These are phyloP conservation scores for Xylaria bambusicola DNA, from an alignment of 495 filamentous ascomycete genomes.

Conservation along the genomic window DNA sequence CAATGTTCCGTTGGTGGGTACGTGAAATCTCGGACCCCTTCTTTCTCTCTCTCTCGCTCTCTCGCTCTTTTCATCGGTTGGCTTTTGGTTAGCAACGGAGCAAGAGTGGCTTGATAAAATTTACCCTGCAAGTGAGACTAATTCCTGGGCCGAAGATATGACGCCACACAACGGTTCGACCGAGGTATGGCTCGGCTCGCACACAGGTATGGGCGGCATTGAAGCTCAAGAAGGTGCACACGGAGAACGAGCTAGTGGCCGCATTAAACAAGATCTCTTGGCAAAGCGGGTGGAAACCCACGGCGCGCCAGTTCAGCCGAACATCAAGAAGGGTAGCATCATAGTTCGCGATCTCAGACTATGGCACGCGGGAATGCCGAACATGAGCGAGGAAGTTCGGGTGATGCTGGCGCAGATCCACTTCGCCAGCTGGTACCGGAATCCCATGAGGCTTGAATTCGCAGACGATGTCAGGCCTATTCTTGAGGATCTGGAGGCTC, in stretches of 20 bases:
- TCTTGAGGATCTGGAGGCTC: constrained; percentile 33
- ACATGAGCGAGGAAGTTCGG: constrained; percentile 46
- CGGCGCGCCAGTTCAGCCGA: constrained; percentile 49
- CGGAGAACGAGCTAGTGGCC: constrained; percentile 50
- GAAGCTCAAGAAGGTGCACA: constrained; percentile 45
- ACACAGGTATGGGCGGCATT: constrained; percentile 35
- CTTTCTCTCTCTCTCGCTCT: not conserved
- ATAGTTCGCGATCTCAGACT: constrained; percentile 58
- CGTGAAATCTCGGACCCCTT: not conserved
- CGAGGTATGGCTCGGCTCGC: constrained; percentile 63
- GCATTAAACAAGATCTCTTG: constrained; percentile 47
- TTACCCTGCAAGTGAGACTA: no score
- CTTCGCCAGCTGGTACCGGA: constrained; percentile 52
- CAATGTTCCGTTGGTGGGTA: constrained; percentile 53
- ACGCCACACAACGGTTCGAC: constrained; percentile 58
- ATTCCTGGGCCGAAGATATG: constrained; percentile 39
- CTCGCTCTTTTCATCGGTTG: not conserved
- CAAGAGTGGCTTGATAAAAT: no score
- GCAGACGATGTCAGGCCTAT: constrained; percentile 44
- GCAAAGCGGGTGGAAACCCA: constrained; percentile 39
- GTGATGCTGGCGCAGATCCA: constrained; percentile 62
- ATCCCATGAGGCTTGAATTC: constrained; percentile 53
- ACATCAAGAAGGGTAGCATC: constrained; percentile 54
- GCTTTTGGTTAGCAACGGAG: not conserved
- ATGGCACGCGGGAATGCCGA: constrained; percentile 65